A percentile compares a stretch with the other conserved stretches of the same genome.
phyloP scores from a whole-genome alignment of 352 stramenopile genomes.

The Phytophthora gonapodyides region DNA sequence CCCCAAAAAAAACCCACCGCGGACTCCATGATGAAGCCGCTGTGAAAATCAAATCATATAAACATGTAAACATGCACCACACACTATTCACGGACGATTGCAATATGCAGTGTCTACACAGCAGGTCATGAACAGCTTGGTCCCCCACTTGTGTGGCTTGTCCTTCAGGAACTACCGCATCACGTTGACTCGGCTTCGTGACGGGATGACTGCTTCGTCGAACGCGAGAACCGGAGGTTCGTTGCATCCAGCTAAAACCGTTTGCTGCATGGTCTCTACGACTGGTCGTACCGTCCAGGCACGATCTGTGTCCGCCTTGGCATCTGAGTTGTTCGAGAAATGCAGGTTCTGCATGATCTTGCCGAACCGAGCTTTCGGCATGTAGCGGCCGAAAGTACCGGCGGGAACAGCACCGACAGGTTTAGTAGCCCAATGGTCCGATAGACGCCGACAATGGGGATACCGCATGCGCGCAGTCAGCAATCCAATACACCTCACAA shows the following conservation, averaged over 20 bases:
- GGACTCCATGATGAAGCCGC: conserved; percentile 1
- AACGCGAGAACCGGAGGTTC: background rate
- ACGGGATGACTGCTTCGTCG: too few species aligned
- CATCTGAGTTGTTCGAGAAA: conserved; percentile 14
- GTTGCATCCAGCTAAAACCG: conserved; percentile 2
- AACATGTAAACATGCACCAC: conserved; percentile 1
- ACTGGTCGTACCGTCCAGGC: conserved; percentile 19
- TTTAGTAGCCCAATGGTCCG: conserved; percentile 19
- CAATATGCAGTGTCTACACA: conserved; percentile 9
- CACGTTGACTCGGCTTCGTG: background rate
- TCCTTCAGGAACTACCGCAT: conserved; percentile 11
- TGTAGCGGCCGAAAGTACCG: conserved; percentile 19
- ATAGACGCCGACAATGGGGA: conserved; percentile 6
- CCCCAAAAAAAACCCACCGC: conserved; percentile 13
- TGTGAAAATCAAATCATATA: background rate
- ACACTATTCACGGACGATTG: too few species aligned
- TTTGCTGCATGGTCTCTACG: conserved; percentile 5
- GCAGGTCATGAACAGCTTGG: conserved; percentile 14
- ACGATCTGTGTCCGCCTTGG: conserved; percentile 5
- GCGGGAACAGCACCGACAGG: conserved; percentile 7
- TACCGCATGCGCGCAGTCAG: conserved; percentile 13
- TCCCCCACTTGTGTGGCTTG: conserved; percentile 13
- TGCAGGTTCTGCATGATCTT: conserved; percentile 23
- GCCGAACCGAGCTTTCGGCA: conserved; percentile 12
- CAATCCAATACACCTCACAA: conserved; percentile 20